Conservation (phyloP, 2,329 filamentous ascomycete species). For the Fusarium clavum region DNA sequence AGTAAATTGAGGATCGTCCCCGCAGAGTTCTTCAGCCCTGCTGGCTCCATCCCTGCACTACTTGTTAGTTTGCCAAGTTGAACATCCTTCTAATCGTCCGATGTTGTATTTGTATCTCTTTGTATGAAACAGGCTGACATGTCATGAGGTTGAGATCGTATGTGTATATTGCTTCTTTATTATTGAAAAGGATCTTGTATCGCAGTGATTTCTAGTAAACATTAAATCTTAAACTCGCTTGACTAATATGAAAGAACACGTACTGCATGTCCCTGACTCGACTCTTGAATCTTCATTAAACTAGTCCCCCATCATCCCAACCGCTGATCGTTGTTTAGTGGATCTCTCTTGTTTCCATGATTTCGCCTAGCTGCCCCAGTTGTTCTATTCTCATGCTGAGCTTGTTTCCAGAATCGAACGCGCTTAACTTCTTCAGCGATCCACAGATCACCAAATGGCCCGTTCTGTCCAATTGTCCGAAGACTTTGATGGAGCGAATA, state of each 20-base stretch:
- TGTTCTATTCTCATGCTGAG: not conserved
- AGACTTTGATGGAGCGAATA: not conserved
- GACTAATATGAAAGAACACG: not conserved
- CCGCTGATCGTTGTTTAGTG: constrained; percentile 3
- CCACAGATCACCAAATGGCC: constrained; percentile 21
- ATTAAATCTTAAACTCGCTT: not conserved
- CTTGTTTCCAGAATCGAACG: not conserved
- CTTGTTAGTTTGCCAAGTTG: not conserved
- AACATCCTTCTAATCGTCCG: not conserved
- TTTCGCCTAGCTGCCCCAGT: not conserved
- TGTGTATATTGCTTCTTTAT: not conserved
- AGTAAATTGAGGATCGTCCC: constrained; percentile 3
- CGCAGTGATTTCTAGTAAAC: not conserved
- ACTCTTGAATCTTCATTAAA: not conserved
- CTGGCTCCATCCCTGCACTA: constrained; percentile 11
- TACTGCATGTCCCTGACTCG: not conserved
- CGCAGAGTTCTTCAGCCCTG: constrained; percentile 15
- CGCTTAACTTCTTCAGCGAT: constrained; percentile 2
- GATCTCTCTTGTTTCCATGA: constrained; percentile 1
- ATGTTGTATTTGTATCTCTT: not conserved
- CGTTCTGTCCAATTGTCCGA: not conserved
- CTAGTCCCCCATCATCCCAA: not conserved
- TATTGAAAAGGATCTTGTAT: not conserved
- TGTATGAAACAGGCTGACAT: not conserved
- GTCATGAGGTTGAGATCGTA: not conserved